Percentiles rank a stretch among this genome's conserved stretches.
phyloP scores from a whole-genome alignment of 2,329 filamentous ascomycete species.

The Coniochaeta sp. region DNA sequence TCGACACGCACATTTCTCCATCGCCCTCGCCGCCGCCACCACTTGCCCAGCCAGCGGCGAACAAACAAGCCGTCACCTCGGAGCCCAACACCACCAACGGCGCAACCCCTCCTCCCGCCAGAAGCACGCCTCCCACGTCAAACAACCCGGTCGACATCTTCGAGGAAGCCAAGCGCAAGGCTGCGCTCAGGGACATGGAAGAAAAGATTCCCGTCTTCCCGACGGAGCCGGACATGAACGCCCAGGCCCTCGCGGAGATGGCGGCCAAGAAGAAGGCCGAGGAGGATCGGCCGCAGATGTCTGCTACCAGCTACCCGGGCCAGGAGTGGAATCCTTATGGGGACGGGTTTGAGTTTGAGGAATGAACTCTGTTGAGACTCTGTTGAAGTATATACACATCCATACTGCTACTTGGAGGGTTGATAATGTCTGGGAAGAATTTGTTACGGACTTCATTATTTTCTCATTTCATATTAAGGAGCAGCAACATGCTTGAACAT shows the following conservation, averaged over 20 bases:
- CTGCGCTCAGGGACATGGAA: conserved; percentile 36
- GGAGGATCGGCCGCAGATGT: conserved; percentile 50
- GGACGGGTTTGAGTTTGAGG: conserved; percentile 19
- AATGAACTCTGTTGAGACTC: conserved; percentile 10
- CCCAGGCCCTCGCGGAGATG: conserved; percentile 14
- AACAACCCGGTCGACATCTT: conserved; percentile 23
- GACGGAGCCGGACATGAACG: conserved; percentile 16
- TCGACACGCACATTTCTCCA: neutral
- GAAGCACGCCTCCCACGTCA: conserved; percentile 15
- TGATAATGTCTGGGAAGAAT: neutral
- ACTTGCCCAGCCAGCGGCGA: neutral
- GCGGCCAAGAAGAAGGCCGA: conserved; percentile 28
- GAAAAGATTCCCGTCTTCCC: conserved; percentile 43
- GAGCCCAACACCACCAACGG: conserved; percentile 6
- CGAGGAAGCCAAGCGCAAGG: conserved; percentile 35
- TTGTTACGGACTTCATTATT: neutral
- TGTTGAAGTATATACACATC: neutral
- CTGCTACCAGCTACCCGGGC: conserved; percentile 60
- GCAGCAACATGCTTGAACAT: too few relatives aligned
- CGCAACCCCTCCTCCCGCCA: conserved; percentile 6
- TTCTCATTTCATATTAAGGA: neutral
- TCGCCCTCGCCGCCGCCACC: neutral
- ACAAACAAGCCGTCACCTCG: neutral
- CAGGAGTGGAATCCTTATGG: conserved; percentile 60
- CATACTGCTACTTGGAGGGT: neutral